Conservation (phyloP, 768 basidiomycete genomes). For the Amanita pseudoporphyria region DNA sequence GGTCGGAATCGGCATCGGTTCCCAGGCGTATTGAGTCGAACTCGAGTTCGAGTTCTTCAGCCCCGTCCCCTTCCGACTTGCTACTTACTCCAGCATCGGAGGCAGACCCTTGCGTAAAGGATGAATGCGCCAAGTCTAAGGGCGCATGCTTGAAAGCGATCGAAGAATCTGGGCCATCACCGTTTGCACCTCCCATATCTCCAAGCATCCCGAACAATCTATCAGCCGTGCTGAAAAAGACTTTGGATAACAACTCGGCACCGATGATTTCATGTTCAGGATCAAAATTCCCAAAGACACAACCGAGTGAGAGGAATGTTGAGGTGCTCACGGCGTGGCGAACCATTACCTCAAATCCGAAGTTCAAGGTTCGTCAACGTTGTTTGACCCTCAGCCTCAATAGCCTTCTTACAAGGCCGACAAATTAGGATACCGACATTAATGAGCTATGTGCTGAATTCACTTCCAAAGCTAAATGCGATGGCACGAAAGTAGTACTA, state of each 20-base stretch:
- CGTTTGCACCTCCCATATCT: conserved; percentile 35
- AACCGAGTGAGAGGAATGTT: conserved; percentile 62
- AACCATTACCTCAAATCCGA: conserved; percentile 62
- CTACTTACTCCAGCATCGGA: conserved; percentile 6
- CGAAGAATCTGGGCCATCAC: conserved; percentile 44
- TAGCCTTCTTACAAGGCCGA: conserved; percentile 4
- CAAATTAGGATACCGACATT: conserved; percentile 59
- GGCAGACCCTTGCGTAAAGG: conserved; percentile 11
- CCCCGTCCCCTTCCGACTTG: conserved; percentile 22
- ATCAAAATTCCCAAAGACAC: conserved; percentile 57
- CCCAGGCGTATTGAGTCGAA: conserved; percentile 14
- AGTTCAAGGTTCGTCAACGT: conserved; percentile 53
- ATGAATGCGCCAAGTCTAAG: conserved; percentile 45
- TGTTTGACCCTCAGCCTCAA: conserved; percentile 8
- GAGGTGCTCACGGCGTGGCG: conserved; percentile 76
- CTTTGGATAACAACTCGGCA: conserved; percentile 32
- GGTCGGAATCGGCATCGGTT: background rate
- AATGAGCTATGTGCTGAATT: conserved; percentile 75
- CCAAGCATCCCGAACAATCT: conserved; percentile 15
- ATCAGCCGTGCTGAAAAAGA: conserved; percentile 23
- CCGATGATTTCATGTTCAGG: conserved; percentile 59
- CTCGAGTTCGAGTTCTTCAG: conserved; percentile 20
- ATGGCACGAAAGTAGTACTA: conserved; percentile 75
- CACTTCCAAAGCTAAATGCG: conserved; percentile 73
- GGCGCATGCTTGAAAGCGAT: conserved; percentile 41